Evolutionary conservation across 768 basidiomycete genomes (phyloP).

Genomic region (Pleurotus tuber-regium): DNA sequence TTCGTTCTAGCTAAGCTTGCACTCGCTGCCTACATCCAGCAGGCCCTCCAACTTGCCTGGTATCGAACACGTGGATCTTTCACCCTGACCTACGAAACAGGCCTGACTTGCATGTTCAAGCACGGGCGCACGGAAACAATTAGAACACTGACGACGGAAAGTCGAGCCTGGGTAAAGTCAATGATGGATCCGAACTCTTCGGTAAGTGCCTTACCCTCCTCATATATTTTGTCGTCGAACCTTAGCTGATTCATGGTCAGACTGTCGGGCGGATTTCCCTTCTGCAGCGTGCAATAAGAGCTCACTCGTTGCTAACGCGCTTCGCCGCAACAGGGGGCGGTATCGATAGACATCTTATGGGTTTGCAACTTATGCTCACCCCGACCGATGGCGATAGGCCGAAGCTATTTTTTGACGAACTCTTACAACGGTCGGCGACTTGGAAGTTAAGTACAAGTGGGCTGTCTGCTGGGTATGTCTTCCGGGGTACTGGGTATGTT

Average conservation of each 20-base stretch:
- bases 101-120: conserved; percentile 81
- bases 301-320: conserved; percentile 70
- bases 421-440: conserved; percentile 70
- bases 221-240: no score
- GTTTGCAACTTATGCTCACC: conserved; percentile 65
- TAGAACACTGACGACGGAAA: conserved; percentile 69
- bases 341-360: conserved; percentile 90
- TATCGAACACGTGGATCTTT: conserved; percentile 72
- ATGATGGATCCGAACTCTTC: conserved; percentile 57
- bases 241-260: no score
- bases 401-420: conserved; percentile 70
- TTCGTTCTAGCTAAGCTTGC: conserved; percentile 39
- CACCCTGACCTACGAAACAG: conserved; percentile 93
- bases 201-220: no score
- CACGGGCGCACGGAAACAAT: conserved; percentile 91
- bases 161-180: conserved; percentile 73
- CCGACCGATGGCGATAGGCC: conserved; percentile 52
- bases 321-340: conserved; percentile 81
- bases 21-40: conserved; percentile 88
- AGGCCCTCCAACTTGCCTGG: conserved; percentile 91
- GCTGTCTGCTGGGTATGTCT: conserved; percentile 79
- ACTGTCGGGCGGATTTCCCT: no score
- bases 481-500: conserved; percentile 81
- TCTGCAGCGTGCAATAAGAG: conserved; percentile 65
- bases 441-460: conserved; percentile 94